Evolutionary conservation across 805 yeast genomes (phyloP), one percentile per base, ranked within the genome.

Genomic region (Saccharomyces mikatae): DNA sequence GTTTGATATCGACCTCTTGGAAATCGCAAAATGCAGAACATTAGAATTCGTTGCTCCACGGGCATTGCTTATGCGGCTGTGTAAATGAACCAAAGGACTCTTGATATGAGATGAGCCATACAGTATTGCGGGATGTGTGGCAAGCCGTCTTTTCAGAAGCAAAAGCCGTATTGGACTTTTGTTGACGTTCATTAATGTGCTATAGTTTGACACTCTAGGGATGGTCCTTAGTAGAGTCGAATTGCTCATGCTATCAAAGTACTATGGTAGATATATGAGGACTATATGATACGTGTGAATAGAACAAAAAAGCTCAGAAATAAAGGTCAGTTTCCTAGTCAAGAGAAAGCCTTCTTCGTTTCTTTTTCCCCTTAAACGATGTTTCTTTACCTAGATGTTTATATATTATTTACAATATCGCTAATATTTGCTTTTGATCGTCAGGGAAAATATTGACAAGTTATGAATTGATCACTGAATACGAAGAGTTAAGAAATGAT

Each of bases 1-100:
- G 31, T 66, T 59, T 1, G 76, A 66, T 8, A 62, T 60, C 24
- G 61, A 64, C 41, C 72, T 59, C 47, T 54, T 61, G 14, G 68
- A 54, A n/a, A 56, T 53, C 11, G 58, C 30, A 1, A 56, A 36
- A 21, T 17, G 22, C 17, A 36, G 2, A 17, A 11, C 24, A 36
- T 36, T 36, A 1, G 44, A 13, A 36, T 21, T 6, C 10, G 44
- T 17, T 36, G 44, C 8, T 36, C 44, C 24, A 17, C 17, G 44
- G 17, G 10, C 44, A 21, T 17, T 36, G 11, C 17, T 36, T 17
- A 36, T 36, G 24, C 44, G 44, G 44, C 44, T 36, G 44, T 36
- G 44, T 36, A 36, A 21, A 17, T 36, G 44, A 6, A 36, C 13
- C 44, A 36, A 36, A 11, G 44, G 44, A 21, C 22, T 17, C 10